A percentile compares a stretch with the other conserved stretches of the same genome.
phyloP scores from a whole-genome alignment of 2,329 filamentous ascomycete species.

The Cercospora canescens region DNA sequence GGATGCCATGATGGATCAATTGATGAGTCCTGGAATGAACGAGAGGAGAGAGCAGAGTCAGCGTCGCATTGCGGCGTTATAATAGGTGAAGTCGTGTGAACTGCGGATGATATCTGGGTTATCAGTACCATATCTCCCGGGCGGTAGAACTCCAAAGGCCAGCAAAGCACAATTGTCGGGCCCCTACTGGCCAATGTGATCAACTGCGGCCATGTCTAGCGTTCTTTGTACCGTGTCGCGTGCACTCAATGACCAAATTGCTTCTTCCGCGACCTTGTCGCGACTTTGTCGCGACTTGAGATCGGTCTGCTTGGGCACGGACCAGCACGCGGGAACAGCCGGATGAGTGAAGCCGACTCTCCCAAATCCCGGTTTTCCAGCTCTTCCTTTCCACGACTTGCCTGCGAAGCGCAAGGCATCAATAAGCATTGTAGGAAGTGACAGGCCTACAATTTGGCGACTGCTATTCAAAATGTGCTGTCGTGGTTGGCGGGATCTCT shows the following conservation, averaged over 20 bases:
- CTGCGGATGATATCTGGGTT: conserved; percentile 1
- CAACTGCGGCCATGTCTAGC: background rate
- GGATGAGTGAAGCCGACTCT: background rate
- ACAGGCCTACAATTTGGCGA: too few relatives aligned
- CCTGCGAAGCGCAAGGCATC: too few relatives aligned
- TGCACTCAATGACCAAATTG: background rate
- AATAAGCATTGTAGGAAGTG: too few relatives aligned
- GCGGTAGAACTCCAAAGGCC: background rate
- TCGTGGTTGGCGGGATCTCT: too few relatives aligned
- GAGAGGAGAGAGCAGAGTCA: background rate
- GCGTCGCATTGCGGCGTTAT: background rate
- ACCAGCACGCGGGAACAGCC: background rate
- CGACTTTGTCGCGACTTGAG: background rate
- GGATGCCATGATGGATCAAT: conserved; percentile 2
- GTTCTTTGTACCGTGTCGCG: background rate
- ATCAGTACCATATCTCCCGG: background rate
- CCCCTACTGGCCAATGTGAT: background rate
- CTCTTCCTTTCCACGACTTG: background rate
- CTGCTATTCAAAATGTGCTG: too few relatives aligned
- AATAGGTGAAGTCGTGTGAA: background rate
- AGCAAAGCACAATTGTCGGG: background rate
- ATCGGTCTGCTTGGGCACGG: background rate
- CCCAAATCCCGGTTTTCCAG: background rate
- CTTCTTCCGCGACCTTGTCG: background rate
- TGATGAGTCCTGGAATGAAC: background rate